Conservation (phyloP, 305 asterid species). For the Solanum hybrid region DNA sequence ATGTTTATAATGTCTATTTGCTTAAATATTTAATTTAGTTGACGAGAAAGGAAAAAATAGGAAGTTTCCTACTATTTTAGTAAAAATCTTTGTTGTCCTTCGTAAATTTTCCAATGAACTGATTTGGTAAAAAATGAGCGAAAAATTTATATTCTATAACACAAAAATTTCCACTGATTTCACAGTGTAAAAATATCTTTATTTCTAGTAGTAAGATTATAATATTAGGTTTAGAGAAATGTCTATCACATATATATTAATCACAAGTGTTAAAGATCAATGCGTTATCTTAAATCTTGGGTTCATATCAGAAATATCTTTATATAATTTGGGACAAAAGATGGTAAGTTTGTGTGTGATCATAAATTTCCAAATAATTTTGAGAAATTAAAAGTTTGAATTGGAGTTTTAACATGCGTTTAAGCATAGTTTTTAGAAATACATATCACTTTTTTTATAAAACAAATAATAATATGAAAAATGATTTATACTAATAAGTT, state of each 20-base stretch:
- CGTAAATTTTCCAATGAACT: background rate
- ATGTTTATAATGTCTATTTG: background rate
- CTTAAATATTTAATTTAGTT: background rate
- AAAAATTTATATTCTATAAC: background rate
- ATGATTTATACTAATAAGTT: background rate
- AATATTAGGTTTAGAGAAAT: background rate
- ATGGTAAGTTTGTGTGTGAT: background rate
- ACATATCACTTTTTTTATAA: background rate
- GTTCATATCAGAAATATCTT: background rate
- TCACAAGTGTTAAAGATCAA: background rate
- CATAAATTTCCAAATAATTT: too few relatives aligned
- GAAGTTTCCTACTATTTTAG: background rate
- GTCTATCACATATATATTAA: background rate
- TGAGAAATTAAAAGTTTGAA: background rate
- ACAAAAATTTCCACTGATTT: background rate
- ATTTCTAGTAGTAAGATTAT: background rate
- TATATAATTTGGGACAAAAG: background rate
- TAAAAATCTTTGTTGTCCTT: too few relatives aligned
- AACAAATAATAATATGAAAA: too few relatives aligned
- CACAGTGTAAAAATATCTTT: background rate
- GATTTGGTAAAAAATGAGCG: background rate
- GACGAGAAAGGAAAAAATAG: background rate
- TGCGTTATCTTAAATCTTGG: background rate
- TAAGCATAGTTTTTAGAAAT: background rate
- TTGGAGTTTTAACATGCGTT: background rate